Percentiles rank a stretch among this genome's conserved stretches.
These are phyloP conservation scores for Apiotrichum laibachii DNA, from an alignment of 1,284 basidiomycete species.

Conservation along the genomic window DNA sequence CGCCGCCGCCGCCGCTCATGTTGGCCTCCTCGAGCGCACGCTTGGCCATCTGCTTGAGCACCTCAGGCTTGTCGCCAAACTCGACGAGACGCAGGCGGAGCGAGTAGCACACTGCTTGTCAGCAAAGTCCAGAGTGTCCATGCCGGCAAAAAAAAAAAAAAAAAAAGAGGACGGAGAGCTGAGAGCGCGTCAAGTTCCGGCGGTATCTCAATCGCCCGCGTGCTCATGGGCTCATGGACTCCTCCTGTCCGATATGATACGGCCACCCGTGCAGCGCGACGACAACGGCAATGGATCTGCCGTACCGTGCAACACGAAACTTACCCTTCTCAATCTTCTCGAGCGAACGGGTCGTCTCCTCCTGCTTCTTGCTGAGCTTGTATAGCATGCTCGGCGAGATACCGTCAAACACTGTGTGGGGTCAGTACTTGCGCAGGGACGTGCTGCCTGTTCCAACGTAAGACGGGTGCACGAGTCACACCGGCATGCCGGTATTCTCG, in stretches of 20 bases:
- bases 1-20: slow-evolving; percentile 23
- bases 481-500: too few relatives aligned
- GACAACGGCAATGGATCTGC: too few relatives aligned
- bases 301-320: slow-evolving; percentile 23
- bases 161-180: too few relatives aligned
- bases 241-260: too few relatives aligned
- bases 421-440: neutral
- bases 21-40: slow-evolving; percentile 47
- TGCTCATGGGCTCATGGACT: too few relatives aligned
- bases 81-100: slow-evolving; percentile 47
- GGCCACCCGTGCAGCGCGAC: too few relatives aligned
- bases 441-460: neutral
- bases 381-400: slow-evolving; percentile 32
- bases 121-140: neutral
- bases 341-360: slow-evolving; percentile 76
- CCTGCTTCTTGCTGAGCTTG: slow-evolving; percentile 79
- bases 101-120: slow-evolving; percentile 47
- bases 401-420: slow-evolving; percentile 35
- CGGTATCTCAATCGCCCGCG: too few relatives aligned
- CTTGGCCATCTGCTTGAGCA: slow-evolving; percentile 47
- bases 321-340: slow-evolving; percentile 92
- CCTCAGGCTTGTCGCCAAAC: slow-evolving; percentile 50
- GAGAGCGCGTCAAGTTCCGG: too few relatives aligned
- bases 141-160: neutral
- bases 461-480: too few relatives aligned